A percentile compares a stretch with the other conserved stretches of the same genome.
These are phyloP conservation scores for Saturnispora zaruensis DNA, from an alignment of 805 yeast species.

Conservation along the genomic window DNA sequence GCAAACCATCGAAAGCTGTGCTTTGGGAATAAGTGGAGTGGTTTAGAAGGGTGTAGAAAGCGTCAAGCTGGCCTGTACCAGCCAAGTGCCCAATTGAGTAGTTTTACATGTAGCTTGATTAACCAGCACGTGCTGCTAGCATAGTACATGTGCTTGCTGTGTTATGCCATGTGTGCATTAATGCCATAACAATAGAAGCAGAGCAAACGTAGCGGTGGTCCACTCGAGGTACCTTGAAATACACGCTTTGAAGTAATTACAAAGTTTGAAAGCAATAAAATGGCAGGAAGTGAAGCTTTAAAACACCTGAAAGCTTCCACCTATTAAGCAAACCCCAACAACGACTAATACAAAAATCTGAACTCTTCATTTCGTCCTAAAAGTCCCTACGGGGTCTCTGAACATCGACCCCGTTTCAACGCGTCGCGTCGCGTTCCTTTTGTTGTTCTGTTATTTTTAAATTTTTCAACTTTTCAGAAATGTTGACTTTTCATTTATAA, in stretches of 20 bases:
- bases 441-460: conserved; percentile 1
- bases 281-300: too few species aligned
- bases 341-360: neutral
- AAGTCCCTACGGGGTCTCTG: too few species aligned
- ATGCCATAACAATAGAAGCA: neutral
- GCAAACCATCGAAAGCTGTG: too few species aligned
- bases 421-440: neutral
- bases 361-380: too few species aligned
- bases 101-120: neutral
- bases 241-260: too few species aligned
- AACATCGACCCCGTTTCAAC: neutral
- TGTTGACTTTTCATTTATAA: conserved; percentile 3
- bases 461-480: neutral
- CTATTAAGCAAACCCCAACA: conserved; percentile 1
- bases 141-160: neutral
- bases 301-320: too few species aligned
- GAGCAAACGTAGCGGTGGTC: too few species aligned
- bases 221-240: neutral
- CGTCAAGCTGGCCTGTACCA: too few species aligned
- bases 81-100: neutral
- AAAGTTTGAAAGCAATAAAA: too few species aligned
- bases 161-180: neutral
- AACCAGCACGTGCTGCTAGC: neutral
- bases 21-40: too few species aligned
- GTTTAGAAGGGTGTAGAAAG: too few species aligned